Evolutionary conservation across 768 basidiomycete genomes (phyloP).

Genomic region (Boletus reticuloceps): DNA sequence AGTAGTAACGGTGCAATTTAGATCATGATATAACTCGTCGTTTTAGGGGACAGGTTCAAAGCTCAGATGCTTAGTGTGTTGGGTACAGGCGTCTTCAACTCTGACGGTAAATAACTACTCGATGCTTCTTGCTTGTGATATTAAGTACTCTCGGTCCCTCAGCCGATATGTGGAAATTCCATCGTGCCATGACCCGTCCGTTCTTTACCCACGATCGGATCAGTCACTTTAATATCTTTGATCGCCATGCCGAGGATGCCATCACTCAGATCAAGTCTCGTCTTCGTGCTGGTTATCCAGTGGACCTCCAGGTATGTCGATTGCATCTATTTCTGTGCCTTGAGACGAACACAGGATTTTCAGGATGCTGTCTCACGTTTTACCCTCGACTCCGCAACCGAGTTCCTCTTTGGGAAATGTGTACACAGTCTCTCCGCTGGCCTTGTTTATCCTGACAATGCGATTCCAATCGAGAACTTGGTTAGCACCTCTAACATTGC

Average conservation of each 20-base stretch:
- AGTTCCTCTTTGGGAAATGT: conserved; percentile 62
- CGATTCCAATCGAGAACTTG: conserved; percentile 14
- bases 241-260: conserved; percentile 47
- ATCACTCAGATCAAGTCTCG: conserved; percentile 47
- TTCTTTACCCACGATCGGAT: conserved; percentile 62
- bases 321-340: background rate
- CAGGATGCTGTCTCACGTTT: conserved; percentile 61
- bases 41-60: conserved; percentile 35
- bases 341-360: background rate
- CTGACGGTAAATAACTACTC: conserved; percentile 45
- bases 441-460: conserved; percentile 52
- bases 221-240: conserved; percentile 59
- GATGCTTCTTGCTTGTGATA: no score
- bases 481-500: conserved; percentile 30
- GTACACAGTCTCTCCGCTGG: conserved; percentile 50
- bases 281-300: conserved; percentile 45
- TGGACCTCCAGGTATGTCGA: conserved; percentile 54
- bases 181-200: conserved; percentile 62
- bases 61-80: conserved; percentile 46
- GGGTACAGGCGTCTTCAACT: conserved; percentile 68
- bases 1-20: background rate
- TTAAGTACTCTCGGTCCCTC: conserved; percentile 13
- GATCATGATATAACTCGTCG: background rate
- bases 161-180: conserved; percentile 59
- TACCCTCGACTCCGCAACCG: conserved; percentile 64